Evolutionary conservation across 225 moss, liverwort and hornwort species (phyloP), one percentile per base, ranked within the genome.

Genomic region (Bryoerythrophyllum caledonicum): DNA sequence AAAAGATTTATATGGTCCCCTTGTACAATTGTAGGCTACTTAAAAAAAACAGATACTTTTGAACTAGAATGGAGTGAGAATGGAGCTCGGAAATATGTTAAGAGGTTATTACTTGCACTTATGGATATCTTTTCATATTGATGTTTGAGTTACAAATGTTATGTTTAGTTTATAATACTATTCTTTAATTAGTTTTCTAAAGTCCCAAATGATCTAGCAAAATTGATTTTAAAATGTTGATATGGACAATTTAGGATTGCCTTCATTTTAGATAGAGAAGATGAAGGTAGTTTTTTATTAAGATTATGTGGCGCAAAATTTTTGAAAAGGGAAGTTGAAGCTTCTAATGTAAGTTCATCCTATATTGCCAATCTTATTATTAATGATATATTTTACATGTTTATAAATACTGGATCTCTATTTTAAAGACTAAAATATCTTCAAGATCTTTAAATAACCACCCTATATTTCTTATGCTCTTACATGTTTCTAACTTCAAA

Each of bases 261-360:
- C 70, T 76, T 96, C 21, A 81, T 93, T 67, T 70, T 93, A 54
- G 85, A 93, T 2, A 89, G 78, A 54, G 95, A 96, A 80, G 85
- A 89, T 49, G 93, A 93, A 76, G 85, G 82, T 23, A 96, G 90
- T 79, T 96, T 96, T 30, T 30, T 96, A 8, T 66, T 91, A 23
- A 89, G 93, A 57, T 85, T 91, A 43, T 73, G 84, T 64, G 84
- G 81, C 11, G 90, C 93, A 2, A 93, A 89, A 48, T 87, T 89
- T 54, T 81, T 96, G 28, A 88, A 90, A 60, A 81, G 69, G 16
- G 85, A 87, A 51, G 79, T 88, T 5, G 93, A 96, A 82, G 85
- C 82, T 68, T 88, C 91, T 67, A 87, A 86, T 88, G 93, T 91
- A 60, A 82, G 60, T 0, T 51, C 27, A 57, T 59, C 2, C 35